Base-by-base conservation (phyloP, 352 stramenopile species). In the Globisporangium cederbergense region DNA sequence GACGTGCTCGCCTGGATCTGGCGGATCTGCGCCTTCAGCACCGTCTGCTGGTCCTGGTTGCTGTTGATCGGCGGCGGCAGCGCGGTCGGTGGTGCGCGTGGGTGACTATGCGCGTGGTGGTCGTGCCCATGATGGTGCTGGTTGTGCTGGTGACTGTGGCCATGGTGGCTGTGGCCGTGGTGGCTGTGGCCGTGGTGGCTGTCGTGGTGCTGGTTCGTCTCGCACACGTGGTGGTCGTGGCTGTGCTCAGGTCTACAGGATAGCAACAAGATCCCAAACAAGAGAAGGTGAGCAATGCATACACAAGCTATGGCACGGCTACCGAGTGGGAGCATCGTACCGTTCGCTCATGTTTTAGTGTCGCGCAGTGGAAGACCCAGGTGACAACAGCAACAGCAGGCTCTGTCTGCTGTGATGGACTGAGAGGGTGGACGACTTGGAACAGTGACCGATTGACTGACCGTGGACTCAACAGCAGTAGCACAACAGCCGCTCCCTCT, bases 1-100 rank as follows among this genome's bases (percentile, higher is more conserved):
- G 81, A 87, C 28, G 78, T 85, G 58, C 81, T 91, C 30, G 84
- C 79, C 58, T 95, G 84, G 60, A 95, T 93, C 63, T 92, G 66
- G 0, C 81, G 75, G 64, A 95, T 95, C 52, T 91, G 81, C 4
- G 72, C 73, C 66, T 95, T 93, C 46, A 95, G 38, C 14, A 72
- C 55, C 3, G 77, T 71, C 63, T 89, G 81, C 22, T 65, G 76
- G n/a, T 83, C 75, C 79, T 82, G 77, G 16, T 81, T 78, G 45
- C 65, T 78, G 72, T 74, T 78, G 62, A 90, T 75, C 2, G 81
- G 81, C 10, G 69, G 76, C 16, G 79, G 81, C 20, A 88, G 61
- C 8, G 67, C 73, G 9, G 74, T 64, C 18, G 64, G 64, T 18
- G 64, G 56, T 7, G 56, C 20, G n/a, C 49, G 62, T 16, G 34